phyloP scores from a whole-genome alignment of 441 rosid species.

The Eutrema salsugineum region DNA sequence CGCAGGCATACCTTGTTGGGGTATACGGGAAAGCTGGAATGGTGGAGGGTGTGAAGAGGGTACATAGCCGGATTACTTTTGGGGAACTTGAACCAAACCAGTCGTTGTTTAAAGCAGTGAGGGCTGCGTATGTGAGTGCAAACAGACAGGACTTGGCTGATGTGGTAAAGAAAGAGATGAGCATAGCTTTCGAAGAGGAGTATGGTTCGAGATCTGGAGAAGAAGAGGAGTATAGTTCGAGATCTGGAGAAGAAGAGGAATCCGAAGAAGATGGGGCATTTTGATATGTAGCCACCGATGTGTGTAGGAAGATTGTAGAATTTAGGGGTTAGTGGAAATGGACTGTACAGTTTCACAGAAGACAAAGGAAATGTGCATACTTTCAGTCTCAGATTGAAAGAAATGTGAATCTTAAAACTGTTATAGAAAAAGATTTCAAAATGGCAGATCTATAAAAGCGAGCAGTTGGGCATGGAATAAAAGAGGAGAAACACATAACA shows the following conservation, averaged over 20 bases:
- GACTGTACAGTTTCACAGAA: slow-evolving; percentile 19
- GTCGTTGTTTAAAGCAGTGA: slow-evolving; percentile 60
- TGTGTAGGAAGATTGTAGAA: slow-evolving; percentile 18
- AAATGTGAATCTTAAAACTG: slow-evolving; percentile 12
- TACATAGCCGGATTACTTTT: slow-evolving; percentile 52
- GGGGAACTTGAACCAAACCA: slow-evolving; percentile 57
- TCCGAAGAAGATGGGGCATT: slow-evolving; percentile 14
- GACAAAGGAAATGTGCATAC: slow-evolving; percentile 14
- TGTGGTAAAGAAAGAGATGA: slow-evolving; percentile 65
- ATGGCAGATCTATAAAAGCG: neutral
- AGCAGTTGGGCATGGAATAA: neutral
- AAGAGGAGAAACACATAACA: neutral
- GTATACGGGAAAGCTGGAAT: slow-evolving; percentile 84
- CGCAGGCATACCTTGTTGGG: slow-evolving; percentile 57
- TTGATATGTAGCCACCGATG: slow-evolving; percentile 17
- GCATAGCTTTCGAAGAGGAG: slow-evolving; percentile 43
- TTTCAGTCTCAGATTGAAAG: slow-evolving; percentile 3
- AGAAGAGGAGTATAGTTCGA: slow-evolving; percentile 19
- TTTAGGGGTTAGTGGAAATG: slow-evolving; percentile 16
- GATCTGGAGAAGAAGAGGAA: slow-evolving; percentile 19
- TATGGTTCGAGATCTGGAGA: slow-evolving; percentile 17
- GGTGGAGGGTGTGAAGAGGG: slow-evolving; percentile 80
- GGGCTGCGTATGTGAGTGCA: slow-evolving; percentile 54
- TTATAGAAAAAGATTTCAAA: neutral
- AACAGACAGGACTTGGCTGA: slow-evolving; percentile 71